phyloP scores from a whole-genome alignment of 2,329 filamentous ascomycete genomes.

The Sporothrix pseudoabietina region DNA sequence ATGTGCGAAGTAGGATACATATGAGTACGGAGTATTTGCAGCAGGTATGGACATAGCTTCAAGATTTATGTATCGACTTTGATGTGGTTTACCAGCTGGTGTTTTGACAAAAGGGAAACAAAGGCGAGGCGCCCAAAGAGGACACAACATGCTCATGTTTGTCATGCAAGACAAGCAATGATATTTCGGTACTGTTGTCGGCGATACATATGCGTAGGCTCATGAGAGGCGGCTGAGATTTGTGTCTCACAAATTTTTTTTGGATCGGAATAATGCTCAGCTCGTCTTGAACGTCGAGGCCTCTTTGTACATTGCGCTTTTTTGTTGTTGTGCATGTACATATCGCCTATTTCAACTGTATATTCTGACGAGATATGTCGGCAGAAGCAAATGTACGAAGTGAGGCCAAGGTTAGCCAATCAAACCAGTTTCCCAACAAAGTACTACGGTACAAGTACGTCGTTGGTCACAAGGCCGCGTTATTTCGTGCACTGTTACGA shows the following conservation, averaged over 20 bases:
- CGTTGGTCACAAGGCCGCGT: conserved; percentile 21
- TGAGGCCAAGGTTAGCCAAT: neutral
- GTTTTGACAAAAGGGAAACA: neutral
- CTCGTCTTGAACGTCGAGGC: neutral
- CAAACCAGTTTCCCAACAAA: neutral
- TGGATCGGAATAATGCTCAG: neutral
- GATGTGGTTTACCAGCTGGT: neutral
- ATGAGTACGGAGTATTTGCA: neutral
- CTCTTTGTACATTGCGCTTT: neutral
- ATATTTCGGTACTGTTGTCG: neutral
- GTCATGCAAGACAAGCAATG: neutral
- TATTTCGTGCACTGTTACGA: neutral
- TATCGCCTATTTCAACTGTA: neutral
- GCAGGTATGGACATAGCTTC: neutral
- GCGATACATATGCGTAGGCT: neutral
- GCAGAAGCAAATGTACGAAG: conserved; percentile 8
- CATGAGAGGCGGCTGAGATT: neutral
- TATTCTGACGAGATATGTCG: neutral
- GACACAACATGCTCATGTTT: conserved; percentile 6
- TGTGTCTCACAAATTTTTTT: conserved; percentile 6
- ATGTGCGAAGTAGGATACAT: no score
- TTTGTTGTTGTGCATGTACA: neutral
- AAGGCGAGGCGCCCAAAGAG: neutral
- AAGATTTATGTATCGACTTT: neutral
- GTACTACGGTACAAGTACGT: neutral